Evolutionary conservation across 495 filamentous ascomycete genomes (phyloP).

Genomic region (Hyaloscypha finlandica): DNA sequence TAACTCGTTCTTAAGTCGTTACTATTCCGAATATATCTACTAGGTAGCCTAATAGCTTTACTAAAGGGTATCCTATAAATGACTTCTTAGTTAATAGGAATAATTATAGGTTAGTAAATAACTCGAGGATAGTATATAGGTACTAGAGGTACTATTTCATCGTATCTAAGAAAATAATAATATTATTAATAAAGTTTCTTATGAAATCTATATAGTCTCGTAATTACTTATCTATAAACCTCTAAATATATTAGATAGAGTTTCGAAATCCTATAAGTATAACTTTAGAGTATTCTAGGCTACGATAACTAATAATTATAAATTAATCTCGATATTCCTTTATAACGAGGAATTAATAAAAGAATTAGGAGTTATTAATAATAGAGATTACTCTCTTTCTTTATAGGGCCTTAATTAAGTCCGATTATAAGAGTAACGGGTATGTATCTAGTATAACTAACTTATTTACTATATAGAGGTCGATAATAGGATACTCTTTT

Average conservation of each 20-base stretch:
- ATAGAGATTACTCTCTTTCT: neutral
- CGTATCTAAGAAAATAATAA: neutral
- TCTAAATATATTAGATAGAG: neutral
- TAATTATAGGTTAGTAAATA: too few relatives aligned
- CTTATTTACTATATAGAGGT: neutral
- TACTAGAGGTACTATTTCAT: neutral
- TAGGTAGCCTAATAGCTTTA: neutral
- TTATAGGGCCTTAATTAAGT: neutral
- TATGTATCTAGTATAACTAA: slow-evolving; percentile 1
- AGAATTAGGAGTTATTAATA: slow-evolving; percentile 3
- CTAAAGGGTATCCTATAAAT: neutral
- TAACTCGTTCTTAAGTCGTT: neutral
- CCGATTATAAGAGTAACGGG: neutral
- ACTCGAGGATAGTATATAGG: neutral
- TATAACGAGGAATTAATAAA: neutral
- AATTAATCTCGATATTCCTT: neutral
- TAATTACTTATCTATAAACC: neutral
- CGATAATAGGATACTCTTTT: neutral
- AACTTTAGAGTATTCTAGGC: neutral
- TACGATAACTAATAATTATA: neutral
- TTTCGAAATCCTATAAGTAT: neutral
- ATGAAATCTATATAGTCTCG: neutral
- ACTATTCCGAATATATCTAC: neutral
- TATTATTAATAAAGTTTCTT: neutral
- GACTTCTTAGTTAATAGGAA: neutral